Percentiles rank a stretch among this genome's conserved stretches.
These are phyloP conservation scores for Chalciporus pseudorubinellus DNA, from an alignment of 768 basidiomycete genomes.

Conservation along the genomic window DNA sequence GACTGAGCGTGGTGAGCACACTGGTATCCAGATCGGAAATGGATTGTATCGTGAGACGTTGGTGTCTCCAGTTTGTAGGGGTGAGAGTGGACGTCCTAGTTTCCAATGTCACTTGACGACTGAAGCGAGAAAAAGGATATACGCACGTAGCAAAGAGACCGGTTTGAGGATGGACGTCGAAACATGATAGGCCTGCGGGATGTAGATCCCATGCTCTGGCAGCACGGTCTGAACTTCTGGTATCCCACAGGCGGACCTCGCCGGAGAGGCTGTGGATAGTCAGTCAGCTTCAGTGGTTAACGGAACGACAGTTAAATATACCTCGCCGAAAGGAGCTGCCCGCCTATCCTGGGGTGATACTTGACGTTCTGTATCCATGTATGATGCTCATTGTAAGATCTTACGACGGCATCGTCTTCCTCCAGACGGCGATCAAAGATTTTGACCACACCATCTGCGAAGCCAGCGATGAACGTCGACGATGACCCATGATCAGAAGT, in stretches of 20 bases:
- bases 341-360: constrained; percentile 68
- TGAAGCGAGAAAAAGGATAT: not conserved
- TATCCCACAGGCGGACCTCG: constrained; percentile 88
- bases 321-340: constrained; percentile 86
- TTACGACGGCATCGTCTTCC: constrained; percentile 78
- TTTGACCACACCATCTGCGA: constrained; percentile 87
- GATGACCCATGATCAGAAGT: constrained; percentile 73
- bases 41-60: constrained; percentile 60
- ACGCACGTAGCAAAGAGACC: constrained; percentile 85
- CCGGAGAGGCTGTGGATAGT: constrained; percentile 68
- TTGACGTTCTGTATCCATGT: constrained; percentile 91
- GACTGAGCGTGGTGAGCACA: constrained; percentile 41
- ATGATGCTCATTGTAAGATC: constrained; percentile 72
- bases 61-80: constrained; percentile 60
- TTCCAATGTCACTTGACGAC: constrained; percentile 5
- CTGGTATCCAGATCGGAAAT: constrained; percentile 37
- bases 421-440: constrained; percentile 90
- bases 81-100: constrained; percentile 59
- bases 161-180: constrained; percentile 83
- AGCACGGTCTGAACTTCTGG: constrained; percentile 61
- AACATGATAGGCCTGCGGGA: constrained; percentile 71
- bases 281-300: not conserved
- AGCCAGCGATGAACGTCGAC: constrained; percentile 83
- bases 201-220: constrained; percentile 63
- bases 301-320: constrained; percentile 34